phyloP scores from a whole-genome alignment of 306 rosid genomes.

The Herpetospermum pedunculosum region DNA sequence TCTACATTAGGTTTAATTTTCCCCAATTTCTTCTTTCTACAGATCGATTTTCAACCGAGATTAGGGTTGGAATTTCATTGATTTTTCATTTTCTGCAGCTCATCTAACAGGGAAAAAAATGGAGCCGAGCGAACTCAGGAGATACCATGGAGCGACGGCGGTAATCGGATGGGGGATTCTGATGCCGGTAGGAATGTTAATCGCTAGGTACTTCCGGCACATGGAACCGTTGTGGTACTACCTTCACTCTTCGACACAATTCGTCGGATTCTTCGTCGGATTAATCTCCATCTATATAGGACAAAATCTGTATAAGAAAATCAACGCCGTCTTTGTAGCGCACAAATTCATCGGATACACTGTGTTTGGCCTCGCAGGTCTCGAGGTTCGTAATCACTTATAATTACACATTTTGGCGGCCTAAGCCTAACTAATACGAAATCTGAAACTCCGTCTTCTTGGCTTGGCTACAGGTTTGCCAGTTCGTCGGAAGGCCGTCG shows the following conservation, averaged over 20 bases:
- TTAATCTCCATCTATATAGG: neutral
- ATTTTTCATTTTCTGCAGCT: neutral
- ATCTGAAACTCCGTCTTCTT: neutral
- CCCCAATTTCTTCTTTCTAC: neutral
- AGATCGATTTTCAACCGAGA: neutral
- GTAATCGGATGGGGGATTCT: conserved; percentile 12
- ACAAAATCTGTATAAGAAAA: neutral
- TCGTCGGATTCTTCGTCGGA: conserved; percentile 6
- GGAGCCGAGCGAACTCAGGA: neutral
- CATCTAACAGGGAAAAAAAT: neutral
- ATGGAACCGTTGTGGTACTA: conserved; percentile 6
- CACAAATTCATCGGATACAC: neutral
- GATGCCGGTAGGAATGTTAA: neutral
- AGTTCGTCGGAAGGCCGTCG: neutral
- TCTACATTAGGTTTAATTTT: too few species aligned
- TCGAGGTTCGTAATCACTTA: too few species aligned
- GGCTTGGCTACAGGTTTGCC: neutral
- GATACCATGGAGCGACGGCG: conserved; percentile 3
- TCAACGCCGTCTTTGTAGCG: neutral
- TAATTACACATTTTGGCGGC: too few species aligned
- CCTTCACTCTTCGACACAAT: conserved; percentile 12
- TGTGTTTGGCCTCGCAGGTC: neutral
- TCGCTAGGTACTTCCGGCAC: conserved; percentile 5
- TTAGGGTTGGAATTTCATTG: neutral
- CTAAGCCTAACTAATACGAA: neutral